A percentile compares a stretch with the other conserved stretches of the same genome.
phyloP scores from a whole-genome alignment of 176 grass and related monocot species.

The Alloteropsis semialata region DNA sequence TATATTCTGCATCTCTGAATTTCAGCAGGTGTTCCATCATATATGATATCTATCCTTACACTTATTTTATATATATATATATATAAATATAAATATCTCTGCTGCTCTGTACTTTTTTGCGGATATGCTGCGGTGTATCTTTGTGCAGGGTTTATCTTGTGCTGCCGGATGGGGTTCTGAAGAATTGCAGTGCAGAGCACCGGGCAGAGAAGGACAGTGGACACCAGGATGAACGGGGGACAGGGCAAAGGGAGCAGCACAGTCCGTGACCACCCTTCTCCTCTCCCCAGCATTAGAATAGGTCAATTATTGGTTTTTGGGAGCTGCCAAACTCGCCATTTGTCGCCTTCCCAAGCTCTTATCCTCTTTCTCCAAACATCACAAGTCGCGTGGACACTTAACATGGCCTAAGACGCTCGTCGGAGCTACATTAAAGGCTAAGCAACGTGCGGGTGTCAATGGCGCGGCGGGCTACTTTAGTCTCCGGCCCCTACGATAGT shows the following conservation, averaged over 20 bases:
- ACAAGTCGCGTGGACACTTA: background rate
- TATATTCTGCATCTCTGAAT: background rate
- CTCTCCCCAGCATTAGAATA: background rate
- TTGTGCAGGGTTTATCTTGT: background rate
- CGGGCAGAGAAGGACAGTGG: background rate
- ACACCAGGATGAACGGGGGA: background rate
- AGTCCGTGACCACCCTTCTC: background rate
- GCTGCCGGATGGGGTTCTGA: background rate
- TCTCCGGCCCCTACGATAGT: too few relatives aligned
- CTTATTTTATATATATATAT: background rate
- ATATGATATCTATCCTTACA: too few relatives aligned
- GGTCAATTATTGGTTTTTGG: conserved; percentile 18
- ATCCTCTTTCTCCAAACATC: background rate
- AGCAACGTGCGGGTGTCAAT: background rate
- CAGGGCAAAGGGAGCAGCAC: background rate
- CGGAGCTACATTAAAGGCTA: background rate
- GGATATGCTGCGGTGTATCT: background rate
- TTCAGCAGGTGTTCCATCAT: background rate
- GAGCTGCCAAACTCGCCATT: conserved; percentile 32
- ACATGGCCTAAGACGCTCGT: background rate
- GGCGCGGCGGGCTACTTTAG: too few relatives aligned
- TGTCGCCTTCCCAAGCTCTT: background rate
- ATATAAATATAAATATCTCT: background rate
- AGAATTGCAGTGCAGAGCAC: conserved; percentile 21
- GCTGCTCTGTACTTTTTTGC: background rate